Conservation (phyloP, 306 rosid species). For the Hippophae tibetana region DNA sequence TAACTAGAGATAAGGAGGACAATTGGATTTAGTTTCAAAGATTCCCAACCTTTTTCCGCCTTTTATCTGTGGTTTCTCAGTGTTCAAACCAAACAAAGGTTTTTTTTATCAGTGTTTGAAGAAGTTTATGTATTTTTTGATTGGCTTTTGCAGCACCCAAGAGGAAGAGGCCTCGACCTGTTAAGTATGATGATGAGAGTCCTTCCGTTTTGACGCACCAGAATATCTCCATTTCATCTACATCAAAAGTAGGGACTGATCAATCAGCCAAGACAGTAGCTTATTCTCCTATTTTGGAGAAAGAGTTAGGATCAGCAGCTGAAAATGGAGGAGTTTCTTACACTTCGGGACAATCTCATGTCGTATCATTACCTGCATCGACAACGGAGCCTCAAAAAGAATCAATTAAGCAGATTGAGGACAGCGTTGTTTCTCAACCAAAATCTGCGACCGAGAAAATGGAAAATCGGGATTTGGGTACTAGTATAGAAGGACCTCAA, state of each 20-base stretch:
- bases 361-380: not conserved
- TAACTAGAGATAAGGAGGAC: slow-evolving; percentile 12
- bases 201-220: slow-evolving; percentile 30
- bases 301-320: slow-evolving; percentile 40
- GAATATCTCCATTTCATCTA: slow-evolving; percentile 42
- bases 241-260: slow-evolving; percentile 32
- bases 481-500: slow-evolving; percentile 50
- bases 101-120: not conserved
- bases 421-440: slow-evolving; percentile 25
- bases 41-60: slow-evolving; percentile 11
- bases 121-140: not conserved
- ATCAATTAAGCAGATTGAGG: slow-evolving; percentile 36
- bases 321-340: slow-evolving; percentile 36
- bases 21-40: slow-evolving; percentile 5
- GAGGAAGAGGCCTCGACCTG: slow-evolving; percentile 76
- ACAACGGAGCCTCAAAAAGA: slow-evolving; percentile 35
- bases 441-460: slow-evolving; percentile 40
- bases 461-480: slow-evolving; percentile 36
- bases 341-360: slow-evolving; percentile 24
- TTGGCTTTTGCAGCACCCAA: slow-evolving; percentile 52
- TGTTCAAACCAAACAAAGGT: not conserved
- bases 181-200: slow-evolving; percentile 65
- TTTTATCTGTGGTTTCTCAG: slow-evolving; percentile 20
- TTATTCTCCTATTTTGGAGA: slow-evolving; percentile 37
- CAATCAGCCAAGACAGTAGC: slow-evolving; percentile 43